Conservation (phyloP, 2,329 filamentous ascomycete species). For the Dryadomyces quercus-mongolicae region DNA sequence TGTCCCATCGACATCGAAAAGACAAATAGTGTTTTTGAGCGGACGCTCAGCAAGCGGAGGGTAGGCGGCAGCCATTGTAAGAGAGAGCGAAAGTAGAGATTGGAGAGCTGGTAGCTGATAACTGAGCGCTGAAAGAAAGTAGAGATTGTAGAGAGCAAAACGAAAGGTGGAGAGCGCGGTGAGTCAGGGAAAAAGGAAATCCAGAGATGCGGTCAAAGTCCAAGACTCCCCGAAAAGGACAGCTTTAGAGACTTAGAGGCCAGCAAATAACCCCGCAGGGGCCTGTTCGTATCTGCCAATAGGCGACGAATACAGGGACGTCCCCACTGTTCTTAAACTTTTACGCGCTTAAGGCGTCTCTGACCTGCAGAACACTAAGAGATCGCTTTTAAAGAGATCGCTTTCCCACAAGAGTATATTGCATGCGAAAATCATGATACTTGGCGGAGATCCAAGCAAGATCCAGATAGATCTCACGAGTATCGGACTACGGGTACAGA, state of each 20-base stretch:
- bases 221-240: neutral
- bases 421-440: neutral
- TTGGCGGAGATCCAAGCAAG: too few relatives aligned
- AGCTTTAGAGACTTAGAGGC: neutral
- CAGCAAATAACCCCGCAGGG: neutral
- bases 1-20: conserved; percentile 95
- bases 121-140: neutral
- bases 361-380: too few relatives aligned
- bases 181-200: neutral
- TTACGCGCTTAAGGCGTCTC: too few relatives aligned
- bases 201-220: neutral
- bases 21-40: conserved; percentile 81
- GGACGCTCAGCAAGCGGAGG: conserved; percentile 73
- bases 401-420: too few relatives aligned
- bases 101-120: neutral
- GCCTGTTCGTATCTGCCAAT: neutral
- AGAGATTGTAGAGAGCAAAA: too few relatives aligned
- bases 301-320: too few relatives aligned
- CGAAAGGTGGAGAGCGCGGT: too few relatives aligned
- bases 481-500: too few relatives aligned
- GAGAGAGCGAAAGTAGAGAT: too few relatives aligned
- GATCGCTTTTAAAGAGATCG: too few relatives aligned
- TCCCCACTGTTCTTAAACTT: too few relatives aligned
- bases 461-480: too few relatives aligned
- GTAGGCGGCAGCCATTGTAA: conserved; percentile 30